Conservation (phyloP, 306 rosid genomes). For the Begonia masoniana region DNA sequence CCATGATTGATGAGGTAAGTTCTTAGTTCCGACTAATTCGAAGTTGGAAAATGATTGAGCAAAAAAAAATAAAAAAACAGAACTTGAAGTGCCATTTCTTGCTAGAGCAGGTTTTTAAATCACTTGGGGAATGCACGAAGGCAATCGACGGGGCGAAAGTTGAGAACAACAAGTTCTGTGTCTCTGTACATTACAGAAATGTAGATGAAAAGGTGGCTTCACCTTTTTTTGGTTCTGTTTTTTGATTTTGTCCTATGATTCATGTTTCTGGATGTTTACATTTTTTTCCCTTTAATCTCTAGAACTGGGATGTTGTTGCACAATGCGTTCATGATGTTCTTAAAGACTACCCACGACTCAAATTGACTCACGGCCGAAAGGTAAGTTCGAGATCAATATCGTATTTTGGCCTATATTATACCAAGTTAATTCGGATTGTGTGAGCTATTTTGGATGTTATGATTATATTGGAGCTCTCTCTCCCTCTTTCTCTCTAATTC, state of each 20-base stretch:
- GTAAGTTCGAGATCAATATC: constrained; percentile 15
- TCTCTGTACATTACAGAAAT: constrained; percentile 85
- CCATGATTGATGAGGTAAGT: constrained; percentile 55
- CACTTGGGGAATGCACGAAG: constrained; percentile 45
- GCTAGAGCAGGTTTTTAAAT: neutral
- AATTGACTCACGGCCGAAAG: constrained; percentile 86
- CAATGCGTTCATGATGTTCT: constrained; percentile 49
- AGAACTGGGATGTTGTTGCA: constrained; percentile 68
- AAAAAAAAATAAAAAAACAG: too few species aligned
- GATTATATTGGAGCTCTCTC: too few species aligned
- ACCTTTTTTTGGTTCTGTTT: neutral
- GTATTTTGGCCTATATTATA: too few species aligned
- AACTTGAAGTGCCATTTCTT: too few species aligned
- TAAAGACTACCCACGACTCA: constrained; percentile 51
- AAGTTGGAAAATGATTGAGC: too few species aligned
- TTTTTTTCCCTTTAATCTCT: constrained; percentile 7
- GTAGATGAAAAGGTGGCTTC: constrained; percentile 64
- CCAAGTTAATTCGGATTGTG: too few species aligned
- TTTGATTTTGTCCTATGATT: neutral
- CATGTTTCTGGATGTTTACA: neutral
- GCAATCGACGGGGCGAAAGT: constrained; percentile 62
- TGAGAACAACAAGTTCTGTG: constrained; percentile 75
- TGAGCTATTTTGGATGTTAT: too few species aligned
- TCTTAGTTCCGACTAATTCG: too few species aligned
- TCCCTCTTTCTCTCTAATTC: too few species aligned